Conservation (phyloP, 768 basidiomycete genomes). For the Boletus pseudo-olivaceus region DNA sequence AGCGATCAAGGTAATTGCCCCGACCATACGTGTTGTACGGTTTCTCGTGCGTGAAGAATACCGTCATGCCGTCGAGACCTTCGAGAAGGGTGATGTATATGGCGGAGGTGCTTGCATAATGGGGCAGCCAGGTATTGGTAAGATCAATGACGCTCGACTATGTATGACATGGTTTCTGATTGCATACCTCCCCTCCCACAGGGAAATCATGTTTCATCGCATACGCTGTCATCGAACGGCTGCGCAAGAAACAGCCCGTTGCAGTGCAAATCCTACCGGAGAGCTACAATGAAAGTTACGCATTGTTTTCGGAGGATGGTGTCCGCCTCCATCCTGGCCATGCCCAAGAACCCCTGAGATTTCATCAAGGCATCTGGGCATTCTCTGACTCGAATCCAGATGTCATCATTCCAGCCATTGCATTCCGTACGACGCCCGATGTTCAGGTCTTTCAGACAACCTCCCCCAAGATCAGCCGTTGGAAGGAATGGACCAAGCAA, state of each 20-base stretch:
- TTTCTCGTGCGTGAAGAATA: slow-evolving; percentile 6
- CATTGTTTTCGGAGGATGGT: not conserved
- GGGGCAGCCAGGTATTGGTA: slow-evolving; percentile 3
- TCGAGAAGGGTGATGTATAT: not conserved
- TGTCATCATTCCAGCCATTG: not conserved
- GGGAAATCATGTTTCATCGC: slow-evolving; percentile 10
- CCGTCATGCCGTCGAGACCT: not conserved
- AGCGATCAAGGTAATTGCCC: not conserved
- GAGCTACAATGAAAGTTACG: not conserved
- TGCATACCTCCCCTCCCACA: not conserved
- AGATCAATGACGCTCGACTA: not conserved
- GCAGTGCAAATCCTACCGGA: slow-evolving; percentile 2
- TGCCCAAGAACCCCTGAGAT: not conserved
- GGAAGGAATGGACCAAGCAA: slow-evolving; percentile 6
- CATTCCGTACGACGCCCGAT: not conserved
- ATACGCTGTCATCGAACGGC: slow-evolving; percentile 3
- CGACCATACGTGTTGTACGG: not conserved
- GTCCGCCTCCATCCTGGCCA: not conserved
- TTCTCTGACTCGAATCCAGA: slow-evolving; percentile 1
- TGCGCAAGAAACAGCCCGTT: not conserved
- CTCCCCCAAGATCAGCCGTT: not conserved
- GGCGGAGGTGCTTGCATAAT: not conserved
- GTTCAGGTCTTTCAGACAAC: slow-evolving; percentile 6
- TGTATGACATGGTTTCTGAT: not conserved
- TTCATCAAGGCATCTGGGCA: not conserved